Evolutionary conservation across 441 rosid genomes (phyloP).

Genomic region (Dalechampia spathulata): DNA sequence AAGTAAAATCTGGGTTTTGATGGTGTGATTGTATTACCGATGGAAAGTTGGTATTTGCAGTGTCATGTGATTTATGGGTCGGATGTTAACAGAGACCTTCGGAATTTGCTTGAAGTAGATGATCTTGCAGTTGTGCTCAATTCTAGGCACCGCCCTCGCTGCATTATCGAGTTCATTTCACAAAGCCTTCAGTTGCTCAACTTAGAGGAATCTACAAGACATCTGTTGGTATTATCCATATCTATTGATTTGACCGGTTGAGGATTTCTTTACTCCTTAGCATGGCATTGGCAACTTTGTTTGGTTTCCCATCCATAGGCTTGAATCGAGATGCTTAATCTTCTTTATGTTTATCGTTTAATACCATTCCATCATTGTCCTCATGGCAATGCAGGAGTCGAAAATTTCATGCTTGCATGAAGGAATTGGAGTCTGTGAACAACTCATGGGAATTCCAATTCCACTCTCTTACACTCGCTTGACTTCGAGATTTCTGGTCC

Average conservation of each 20-base stretch:
- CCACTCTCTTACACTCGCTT: slow-evolving; percentile 90
- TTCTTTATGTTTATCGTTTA: background rate
- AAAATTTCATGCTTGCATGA: slow-evolving; percentile 66
- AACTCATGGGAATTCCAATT: slow-evolving; percentile 76
- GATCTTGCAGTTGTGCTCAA: slow-evolving; percentile 62
- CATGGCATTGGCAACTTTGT: background rate
- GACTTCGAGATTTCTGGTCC: slow-evolving; percentile 89
- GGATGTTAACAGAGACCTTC: slow-evolving; percentile 57
- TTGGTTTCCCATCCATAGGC: too few species aligned
- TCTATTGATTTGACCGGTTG: background rate
- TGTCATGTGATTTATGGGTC: slow-evolving; percentile 77
- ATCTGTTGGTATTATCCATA: slow-evolving; percentile 45
- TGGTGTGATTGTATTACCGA: background rate
- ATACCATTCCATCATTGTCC: background rate
- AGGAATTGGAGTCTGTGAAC: slow-evolving; percentile 80
- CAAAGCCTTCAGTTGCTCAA: slow-evolving; percentile 56
- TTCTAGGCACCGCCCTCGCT: slow-evolving; percentile 75
- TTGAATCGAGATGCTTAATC: background rate
- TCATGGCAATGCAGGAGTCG: slow-evolving; percentile 55
- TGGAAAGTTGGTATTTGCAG: slow-evolving; percentile 30
- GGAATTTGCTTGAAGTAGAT: slow-evolving; percentile 55
- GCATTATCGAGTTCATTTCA: slow-evolving; percentile 77
- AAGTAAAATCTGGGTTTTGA: background rate
- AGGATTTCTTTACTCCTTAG: background rate
- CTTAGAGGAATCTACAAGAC: slow-evolving; percentile 62